Evolutionary conservation across 768 basidiomycete species (phyloP).

Genomic region (Boletus rex-veris): DNA sequence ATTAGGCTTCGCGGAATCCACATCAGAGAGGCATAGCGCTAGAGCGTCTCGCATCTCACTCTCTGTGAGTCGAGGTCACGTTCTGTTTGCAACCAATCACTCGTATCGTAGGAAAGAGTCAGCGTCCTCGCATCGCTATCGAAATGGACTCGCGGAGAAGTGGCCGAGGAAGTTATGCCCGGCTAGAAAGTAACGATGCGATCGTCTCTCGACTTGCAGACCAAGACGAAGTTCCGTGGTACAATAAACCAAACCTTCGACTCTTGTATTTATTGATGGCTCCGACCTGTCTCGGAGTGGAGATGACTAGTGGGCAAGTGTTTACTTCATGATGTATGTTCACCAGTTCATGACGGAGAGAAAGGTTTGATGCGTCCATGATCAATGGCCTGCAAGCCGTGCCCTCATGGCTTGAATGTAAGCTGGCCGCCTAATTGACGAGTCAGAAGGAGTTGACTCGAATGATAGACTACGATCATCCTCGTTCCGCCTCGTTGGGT

Average conservation of each 20-base stretch:
- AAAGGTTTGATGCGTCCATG: slow-evolving; percentile 46
- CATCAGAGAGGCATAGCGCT: too few species aligned
- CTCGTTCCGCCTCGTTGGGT: slow-evolving; percentile 53
- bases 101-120: too few species aligned
- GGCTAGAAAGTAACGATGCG: neutral
- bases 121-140: neutral
- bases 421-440: slow-evolving; percentile 8
- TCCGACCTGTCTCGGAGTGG: slow-evolving; percentile 33
- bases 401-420: slow-evolving; percentile 53
- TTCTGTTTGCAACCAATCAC: too few species aligned
- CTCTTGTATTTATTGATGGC: slow-evolving; percentile 53
- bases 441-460: neutral
- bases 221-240: slow-evolving; percentile 52
- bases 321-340: neutral
- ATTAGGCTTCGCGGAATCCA: too few species aligned
- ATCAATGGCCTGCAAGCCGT: slow-evolving; percentile 62
- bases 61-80: too few species aligned
- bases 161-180: neutral
- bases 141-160: slow-evolving; percentile 3
- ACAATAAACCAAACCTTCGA: slow-evolving; percentile 56
- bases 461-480: slow-evolving; percentile 48
- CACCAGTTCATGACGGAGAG: neutral
- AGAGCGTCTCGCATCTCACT: too few species aligned
- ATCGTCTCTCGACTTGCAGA: too few species aligned
- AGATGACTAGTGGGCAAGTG: slow-evolving; percentile 18